phyloP scores from a whole-genome alignment of 306 rosid genomes.

The Casuarina glauca region DNA sequence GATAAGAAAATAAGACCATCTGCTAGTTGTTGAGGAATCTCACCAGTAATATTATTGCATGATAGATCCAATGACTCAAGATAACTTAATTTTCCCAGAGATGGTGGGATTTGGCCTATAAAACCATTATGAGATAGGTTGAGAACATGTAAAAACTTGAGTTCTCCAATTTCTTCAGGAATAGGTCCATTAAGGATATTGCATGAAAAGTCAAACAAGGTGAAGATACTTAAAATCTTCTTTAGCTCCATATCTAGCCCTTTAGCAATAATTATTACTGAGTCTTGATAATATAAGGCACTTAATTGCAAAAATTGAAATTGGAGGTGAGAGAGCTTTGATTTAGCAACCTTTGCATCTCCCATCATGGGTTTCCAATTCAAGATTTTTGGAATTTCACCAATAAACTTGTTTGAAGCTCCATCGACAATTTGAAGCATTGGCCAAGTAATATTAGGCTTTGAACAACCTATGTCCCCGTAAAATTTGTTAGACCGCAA shows the following conservation, averaged over 20 bases:
- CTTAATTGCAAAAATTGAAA: neutral
- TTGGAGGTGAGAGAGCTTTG: slow-evolving; percentile 2
- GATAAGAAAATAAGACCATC: slow-evolving; percentile 29
- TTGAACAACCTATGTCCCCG: slow-evolving; percentile 17
- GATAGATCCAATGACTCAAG: slow-evolving; percentile 32
- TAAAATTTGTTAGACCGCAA: slow-evolving; percentile 33
- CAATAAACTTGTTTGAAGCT: slow-evolving; percentile 3
- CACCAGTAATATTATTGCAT: neutral
- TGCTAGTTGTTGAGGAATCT: slow-evolving; percentile 16
- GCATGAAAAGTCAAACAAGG: slow-evolving; percentile 35
- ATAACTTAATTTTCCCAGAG: neutral
- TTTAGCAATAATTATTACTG: slow-evolving; percentile 33
- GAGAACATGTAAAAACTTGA: slow-evolving; percentile 15
- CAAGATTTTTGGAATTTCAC: neutral
- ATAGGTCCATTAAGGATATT: slow-evolving; percentile 34
- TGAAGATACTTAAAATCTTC: slow-evolving; percentile 33
- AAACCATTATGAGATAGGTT: slow-evolving; percentile 23
- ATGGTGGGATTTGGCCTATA: slow-evolving; percentile 17
- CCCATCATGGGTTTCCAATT: slow-evolving; percentile 11
- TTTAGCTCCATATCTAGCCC: slow-evolving; percentile 25
- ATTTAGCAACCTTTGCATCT: neutral
- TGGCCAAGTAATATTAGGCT: slow-evolving; percentile 1
- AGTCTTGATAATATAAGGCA: slow-evolving; percentile 22
- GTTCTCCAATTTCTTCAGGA: slow-evolving; percentile 20
- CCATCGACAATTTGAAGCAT: slow-evolving; percentile 45